Conservation (phyloP, 1,139 yeast species). For the Lodderomyces elongisporus region DNA sequence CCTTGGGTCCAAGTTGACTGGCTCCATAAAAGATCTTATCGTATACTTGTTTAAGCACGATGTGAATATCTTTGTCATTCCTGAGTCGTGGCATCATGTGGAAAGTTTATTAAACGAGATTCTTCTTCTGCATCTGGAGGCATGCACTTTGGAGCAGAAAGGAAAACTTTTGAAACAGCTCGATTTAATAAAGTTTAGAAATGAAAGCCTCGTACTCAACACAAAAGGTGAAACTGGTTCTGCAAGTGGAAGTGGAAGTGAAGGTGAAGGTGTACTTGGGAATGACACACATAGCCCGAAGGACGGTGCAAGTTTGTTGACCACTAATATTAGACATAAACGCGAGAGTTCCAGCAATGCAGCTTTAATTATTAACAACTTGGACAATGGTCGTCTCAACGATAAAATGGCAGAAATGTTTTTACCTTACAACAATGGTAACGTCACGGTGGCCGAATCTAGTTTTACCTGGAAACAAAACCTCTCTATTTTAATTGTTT, state of each 20-base stretch:
- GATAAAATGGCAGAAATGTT: constrained; percentile 28
- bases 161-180: constrained; percentile 46
- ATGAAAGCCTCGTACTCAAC: constrained; percentile 65
- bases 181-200: constrained; percentile 59
- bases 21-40: constrained; percentile 30
- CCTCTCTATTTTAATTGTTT: constrained; percentile 36
- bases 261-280: not conserved
- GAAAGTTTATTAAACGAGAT: constrained; percentile 41
- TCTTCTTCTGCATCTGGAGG: constrained; percentile 31
- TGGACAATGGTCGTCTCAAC: constrained; percentile 30
- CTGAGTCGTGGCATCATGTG: constrained; percentile 64
- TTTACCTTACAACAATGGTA: constrained; percentile 23
- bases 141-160: constrained; percentile 23
- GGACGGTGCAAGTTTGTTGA: no score
- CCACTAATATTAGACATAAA: not conserved
- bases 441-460: constrained; percentile 2
- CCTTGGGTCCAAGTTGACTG: constrained; percentile 21
- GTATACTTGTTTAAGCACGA: constrained; percentile 51
- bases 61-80: constrained; percentile 72
- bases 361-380: constrained; percentile 22
- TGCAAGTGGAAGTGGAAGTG: not conserved
- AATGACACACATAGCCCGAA: not conserved
- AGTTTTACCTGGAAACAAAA: constrained; percentile 32
- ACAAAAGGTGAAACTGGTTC: constrained; percentile 13
- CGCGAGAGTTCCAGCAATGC: not conserved